phyloP scores from a whole-genome alignment of 768 basidiomycete species.

The Tylopilus sp. region DNA sequence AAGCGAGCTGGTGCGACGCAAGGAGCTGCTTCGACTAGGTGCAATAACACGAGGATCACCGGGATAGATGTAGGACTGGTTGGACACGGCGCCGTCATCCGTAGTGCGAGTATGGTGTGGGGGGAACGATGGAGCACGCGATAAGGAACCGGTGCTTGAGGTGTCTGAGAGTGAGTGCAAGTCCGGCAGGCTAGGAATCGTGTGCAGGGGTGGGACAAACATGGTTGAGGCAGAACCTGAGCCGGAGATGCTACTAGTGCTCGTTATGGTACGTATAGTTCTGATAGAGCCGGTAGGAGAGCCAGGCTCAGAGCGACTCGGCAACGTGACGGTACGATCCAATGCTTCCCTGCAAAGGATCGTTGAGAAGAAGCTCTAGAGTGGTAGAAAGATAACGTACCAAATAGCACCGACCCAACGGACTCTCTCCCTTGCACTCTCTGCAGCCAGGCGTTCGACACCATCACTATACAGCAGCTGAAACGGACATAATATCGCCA shows the following conservation, averaged over 20 bases:
- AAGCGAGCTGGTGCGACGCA: conserved; percentile 68
- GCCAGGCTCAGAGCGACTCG: conserved; percentile 40
- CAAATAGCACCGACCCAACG: conserved; percentile 91
- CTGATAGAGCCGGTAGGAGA: conserved; percentile 60
- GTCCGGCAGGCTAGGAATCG: conserved; percentile 70
- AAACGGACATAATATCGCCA: conserved; percentile 83
- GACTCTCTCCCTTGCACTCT: conserved; percentile 80
- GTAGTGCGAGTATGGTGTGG: conserved; percentile 64
- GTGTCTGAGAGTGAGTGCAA: conserved; percentile 43
- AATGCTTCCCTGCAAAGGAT: conserved; percentile 64
- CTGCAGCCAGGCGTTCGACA: conserved; percentile 84
- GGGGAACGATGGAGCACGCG: conserved; percentile 45
- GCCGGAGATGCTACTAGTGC: conserved; percentile 42
- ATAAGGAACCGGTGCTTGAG: conserved; percentile 38
- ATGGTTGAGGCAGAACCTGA: conserved; percentile 65
- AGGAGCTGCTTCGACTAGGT: conserved; percentile 56
- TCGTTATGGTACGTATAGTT: conserved; percentile 59
- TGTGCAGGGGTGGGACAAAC: conserved; percentile 72
- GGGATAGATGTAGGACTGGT: conserved; percentile 64
- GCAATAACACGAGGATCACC: conserved; percentile 73
- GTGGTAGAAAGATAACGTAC: conserved; percentile 39
- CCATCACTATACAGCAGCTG: conserved; percentile 90
- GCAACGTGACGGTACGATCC: conserved; percentile 55
- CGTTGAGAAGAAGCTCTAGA: conserved; percentile 1
- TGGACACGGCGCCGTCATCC: conserved; percentile 69